Conservation (phyloP, 1,284 basidiomycete species). For the Schizophyllum commune region DNA sequence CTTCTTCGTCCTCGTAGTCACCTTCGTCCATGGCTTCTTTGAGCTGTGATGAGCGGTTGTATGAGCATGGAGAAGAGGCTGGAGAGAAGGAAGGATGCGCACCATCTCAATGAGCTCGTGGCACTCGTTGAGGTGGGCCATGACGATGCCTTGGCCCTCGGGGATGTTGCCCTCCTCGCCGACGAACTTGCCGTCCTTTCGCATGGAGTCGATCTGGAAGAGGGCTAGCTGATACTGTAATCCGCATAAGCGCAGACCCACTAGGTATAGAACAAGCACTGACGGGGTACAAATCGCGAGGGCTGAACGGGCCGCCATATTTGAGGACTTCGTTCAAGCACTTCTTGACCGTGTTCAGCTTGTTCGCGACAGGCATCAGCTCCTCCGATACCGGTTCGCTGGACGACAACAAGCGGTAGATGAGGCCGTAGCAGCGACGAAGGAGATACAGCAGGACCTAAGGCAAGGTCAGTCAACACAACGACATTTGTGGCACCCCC, state of each 20-base stretch:
- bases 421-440: slow-evolving; percentile 92
- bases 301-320: slow-evolving; percentile 91
- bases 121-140: slow-evolving; percentile 94
- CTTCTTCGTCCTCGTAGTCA: slow-evolving; percentile 49
- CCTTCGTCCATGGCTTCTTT: slow-evolving; percentile 74
- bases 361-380: slow-evolving; percentile 93
- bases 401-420: slow-evolving; percentile 92
- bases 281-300: slow-evolving; percentile 94
- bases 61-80: background rate
- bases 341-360: slow-evolving; percentile 90
- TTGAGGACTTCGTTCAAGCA: slow-evolving; percentile 97
- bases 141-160: slow-evolving; percentile 95
- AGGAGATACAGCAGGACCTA: slow-evolving; percentile 90
- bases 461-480: background rate
- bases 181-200: slow-evolving; percentile 90
- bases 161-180: slow-evolving; percentile 80
- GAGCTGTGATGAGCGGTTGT: slow-evolving; percentile 34
- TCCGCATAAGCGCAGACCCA: background rate
- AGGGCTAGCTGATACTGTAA: slow-evolving; percentile 87
- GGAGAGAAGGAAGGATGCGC: slow-evolving; percentile 15
- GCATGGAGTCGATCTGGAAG: slow-evolving; percentile 91
- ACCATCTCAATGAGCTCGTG: slow-evolving; percentile 94
- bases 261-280: slow-evolving; percentile 20
- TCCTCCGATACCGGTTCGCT: slow-evolving; percentile 99
- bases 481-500: background rate